Base-by-base conservation (phyloP, 805 yeast species). In the Nadsonia fulvescens region DNA sequence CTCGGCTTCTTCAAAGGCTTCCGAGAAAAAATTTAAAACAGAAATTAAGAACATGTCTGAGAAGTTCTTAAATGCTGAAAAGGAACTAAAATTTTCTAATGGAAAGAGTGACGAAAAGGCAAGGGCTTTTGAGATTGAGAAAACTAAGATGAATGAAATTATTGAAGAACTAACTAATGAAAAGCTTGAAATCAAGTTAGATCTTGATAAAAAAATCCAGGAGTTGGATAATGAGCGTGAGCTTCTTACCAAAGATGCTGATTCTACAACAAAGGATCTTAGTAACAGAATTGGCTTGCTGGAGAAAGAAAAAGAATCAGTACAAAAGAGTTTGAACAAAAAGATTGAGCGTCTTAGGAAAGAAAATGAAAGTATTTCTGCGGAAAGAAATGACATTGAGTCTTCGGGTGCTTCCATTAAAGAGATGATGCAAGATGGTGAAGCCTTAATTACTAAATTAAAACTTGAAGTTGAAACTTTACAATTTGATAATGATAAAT, bases 191-290 rank as follows among this genome's bases (percentile, higher is more conserved):
- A 13, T 22, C 4, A 13, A 22, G 8, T 13, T 21, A 4, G 25
- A 27, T 12, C 18, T 27, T 5, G 29, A 27, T 14, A 9, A 16
- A 5, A 22, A 22, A 11, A 27, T 27, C 21, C 16, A 21, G 25
- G 25, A 22, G 17, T 22, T 27, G 25, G 29, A 27, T 24, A 17
- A 12, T n/a, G 29, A 27, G 25, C 29, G 29, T 4, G 17, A 16
- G 5, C 22, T 25, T 2, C 11, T 27, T 12, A 27, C 29, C 18
- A 22, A 27, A 22, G 29, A 22, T 5, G 24, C 29, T 10, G 29
- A 27, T 8, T 22, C 29, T n/a, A 25, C 29, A 16, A 27, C 29
- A 21, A 27, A 22, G 15, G 29, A 27, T 24, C 25, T 27, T 15
- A 22, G 22, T 12, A 13, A 5, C 14, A 21, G 22, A 18, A 22